Conservation (phyloP, 2,329 filamentous ascomycete genomes). For the Esteya vermicola region DNA sequence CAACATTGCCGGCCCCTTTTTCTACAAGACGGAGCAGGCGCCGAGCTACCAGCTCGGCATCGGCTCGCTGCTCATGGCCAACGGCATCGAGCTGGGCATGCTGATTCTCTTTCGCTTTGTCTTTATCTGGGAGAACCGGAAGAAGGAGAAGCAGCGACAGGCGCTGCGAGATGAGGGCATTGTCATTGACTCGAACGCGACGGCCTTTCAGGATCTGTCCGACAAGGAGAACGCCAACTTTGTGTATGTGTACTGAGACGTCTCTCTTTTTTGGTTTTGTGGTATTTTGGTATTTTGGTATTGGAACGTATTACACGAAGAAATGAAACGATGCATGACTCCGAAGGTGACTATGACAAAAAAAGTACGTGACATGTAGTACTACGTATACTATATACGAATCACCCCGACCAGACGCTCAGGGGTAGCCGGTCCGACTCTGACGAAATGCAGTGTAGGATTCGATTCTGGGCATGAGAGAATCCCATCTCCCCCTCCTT, state of each 20-base stretch:
- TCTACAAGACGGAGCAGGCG: constrained; percentile 40
- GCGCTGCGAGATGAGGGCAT: constrained; percentile 7
- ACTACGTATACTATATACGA: background rate
- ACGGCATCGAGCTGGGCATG: constrained; percentile 21
- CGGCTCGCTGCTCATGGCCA: constrained; percentile 25
- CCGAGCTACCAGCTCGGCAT: constrained; percentile 24
- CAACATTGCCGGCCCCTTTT: constrained; percentile 49
- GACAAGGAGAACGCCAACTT: constrained; percentile 29
- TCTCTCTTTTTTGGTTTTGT: background rate
- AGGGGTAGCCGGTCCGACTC: too few species aligned
- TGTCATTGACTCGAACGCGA: constrained; percentile 14
- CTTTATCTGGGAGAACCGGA: constrained; percentile 25
- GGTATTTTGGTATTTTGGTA: too few species aligned
- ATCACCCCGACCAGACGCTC: background rate
- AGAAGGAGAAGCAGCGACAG: constrained; percentile 14
- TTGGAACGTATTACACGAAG: too few species aligned
- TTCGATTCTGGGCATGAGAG: too few species aligned
- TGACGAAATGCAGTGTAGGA: too few species aligned
- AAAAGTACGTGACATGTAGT: too few species aligned
- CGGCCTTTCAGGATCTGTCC: constrained; percentile 25
- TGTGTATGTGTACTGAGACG: constrained; percentile 22
- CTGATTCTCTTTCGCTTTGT: constrained; percentile 24
- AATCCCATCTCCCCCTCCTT: too few species aligned
- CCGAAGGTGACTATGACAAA: too few species aligned
- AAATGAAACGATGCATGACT: too few species aligned